Percentiles rank a stretch among this genome's conserved stretches.
These are phyloP conservation scores for Sergeia podlipaevii DNA, from an alignment of 208 protist species.

Conservation along the genomic window DNA sequence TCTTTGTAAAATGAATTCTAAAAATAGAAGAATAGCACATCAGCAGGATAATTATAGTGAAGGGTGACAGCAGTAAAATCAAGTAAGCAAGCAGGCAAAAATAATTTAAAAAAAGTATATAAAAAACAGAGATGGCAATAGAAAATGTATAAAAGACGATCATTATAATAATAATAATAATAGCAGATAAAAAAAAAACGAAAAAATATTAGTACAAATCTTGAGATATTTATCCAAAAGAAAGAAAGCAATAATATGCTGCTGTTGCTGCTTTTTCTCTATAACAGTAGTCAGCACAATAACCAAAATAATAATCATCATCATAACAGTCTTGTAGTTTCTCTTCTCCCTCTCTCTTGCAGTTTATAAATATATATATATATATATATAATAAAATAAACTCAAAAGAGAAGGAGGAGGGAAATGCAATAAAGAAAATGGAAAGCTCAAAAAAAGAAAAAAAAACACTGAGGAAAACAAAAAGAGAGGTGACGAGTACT, in stretches of 20 bases:
- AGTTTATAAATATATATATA: no score
- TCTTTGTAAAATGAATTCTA: neutral
- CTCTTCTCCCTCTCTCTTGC: no score
- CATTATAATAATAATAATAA: slow-evolving; percentile 1
- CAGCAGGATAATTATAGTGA: neutral
- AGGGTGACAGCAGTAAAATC: neutral
- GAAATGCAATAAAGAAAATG: no score
- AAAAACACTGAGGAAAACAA: no score
- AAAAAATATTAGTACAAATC: neutral
- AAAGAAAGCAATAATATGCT: slow-evolving; percentile 4
- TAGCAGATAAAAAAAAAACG: neutral
- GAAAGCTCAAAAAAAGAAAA: no score
- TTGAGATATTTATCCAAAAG: neutral
- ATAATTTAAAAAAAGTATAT: neutral
- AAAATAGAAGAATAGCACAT: neutral
- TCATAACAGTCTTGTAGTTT: no score
- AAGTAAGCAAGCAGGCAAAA: no score
- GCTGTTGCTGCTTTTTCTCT: neutral
- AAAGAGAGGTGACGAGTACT: no score
- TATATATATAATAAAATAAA: no score
- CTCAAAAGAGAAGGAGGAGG: no score
- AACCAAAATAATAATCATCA: no score
- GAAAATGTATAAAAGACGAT: neutral
- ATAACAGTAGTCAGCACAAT: no score
- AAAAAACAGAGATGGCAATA: neutral